Evolutionary conservation across 2,329 filamentous ascomycete species (phyloP).

Genomic region (Escovopsis weberi): DNA sequence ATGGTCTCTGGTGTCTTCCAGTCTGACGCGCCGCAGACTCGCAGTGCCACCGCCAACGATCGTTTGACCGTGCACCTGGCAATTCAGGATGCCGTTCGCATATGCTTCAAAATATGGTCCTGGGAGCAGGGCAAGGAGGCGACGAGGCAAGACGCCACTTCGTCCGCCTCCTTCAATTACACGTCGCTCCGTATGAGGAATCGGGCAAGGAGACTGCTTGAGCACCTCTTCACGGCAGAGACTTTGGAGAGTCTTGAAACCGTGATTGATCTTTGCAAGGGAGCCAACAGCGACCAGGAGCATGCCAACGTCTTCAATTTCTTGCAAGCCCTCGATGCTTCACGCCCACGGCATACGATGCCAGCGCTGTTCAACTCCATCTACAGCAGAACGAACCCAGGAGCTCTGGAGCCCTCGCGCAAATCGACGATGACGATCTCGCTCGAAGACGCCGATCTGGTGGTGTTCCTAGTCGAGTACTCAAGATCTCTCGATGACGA

Average conservation of each 20-base stretch:
- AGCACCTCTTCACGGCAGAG: slow-evolving; percentile 86
- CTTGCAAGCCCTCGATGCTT: slow-evolving; percentile 80
- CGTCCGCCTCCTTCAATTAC: slow-evolving; percentile 72
- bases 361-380: slow-evolving; percentile 93
- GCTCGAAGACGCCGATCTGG: slow-evolving; percentile 68
- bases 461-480: slow-evolving; percentile 83
- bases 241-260: slow-evolving; percentile 89
- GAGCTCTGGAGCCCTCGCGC: slow-evolving; percentile 59
- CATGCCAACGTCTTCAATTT: slow-evolving; percentile 64
- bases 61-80: slow-evolving; percentile 87
- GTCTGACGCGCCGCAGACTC: slow-evolving; percentile 59
- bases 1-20: slow-evolving; percentile 89
- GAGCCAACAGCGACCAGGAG: slow-evolving; percentile 28
- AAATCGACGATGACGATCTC: slow-evolving; percentile 83
- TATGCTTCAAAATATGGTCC: slow-evolving; percentile 89
- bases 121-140: slow-evolving; percentile 61
- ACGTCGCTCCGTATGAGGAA: slow-evolving; percentile 87
- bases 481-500: slow-evolving; percentile 85
- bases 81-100: slow-evolving; percentile 86
- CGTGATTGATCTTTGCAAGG: slow-evolving; percentile 70
- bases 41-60: slow-evolving; percentile 80
- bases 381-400: slow-evolving; percentile 82
- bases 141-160: slow-evolving; percentile 46
- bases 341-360: slow-evolving; percentile 78
- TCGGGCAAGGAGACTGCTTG: slow-evolving; percentile 69